Evolutionary conservation across 2,329 filamentous ascomycete genomes (phyloP).

Genomic region (Lecanosticta acicola): DNA sequence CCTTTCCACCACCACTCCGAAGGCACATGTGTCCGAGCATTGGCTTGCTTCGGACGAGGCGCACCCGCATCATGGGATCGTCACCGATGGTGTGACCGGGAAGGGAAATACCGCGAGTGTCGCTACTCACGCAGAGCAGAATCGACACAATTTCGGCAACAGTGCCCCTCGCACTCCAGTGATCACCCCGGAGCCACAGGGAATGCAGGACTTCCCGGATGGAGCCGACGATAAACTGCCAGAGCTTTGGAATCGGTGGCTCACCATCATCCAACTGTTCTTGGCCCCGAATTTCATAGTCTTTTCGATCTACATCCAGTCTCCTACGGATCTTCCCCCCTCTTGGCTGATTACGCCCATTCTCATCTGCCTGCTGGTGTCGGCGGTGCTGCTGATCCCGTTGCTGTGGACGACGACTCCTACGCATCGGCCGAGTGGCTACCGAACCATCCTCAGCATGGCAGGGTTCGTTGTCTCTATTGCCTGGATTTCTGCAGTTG

Average conservation of each 20-base stretch:
- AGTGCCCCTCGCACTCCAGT: conserved; percentile 1
- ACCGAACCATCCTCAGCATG: conserved; percentile 76
- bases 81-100: conserved; percentile 22
- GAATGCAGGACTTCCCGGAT: conserved; percentile 5
- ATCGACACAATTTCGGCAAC: conserved; percentile 23
- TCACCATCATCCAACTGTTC: conserved; percentile 78
- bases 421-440: conserved; percentile 57
- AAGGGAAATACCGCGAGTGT: conserved; percentile 33
- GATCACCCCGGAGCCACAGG: conserved; percentile 10
- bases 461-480: conserved; percentile 87
- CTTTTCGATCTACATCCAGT: conserved; percentile 52
- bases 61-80: conserved; percentile 9
- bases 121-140: conserved; percentile 25
- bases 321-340: conserved; percentile 43
- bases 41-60: conserved; percentile 13
- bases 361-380: conserved; percentile 46
- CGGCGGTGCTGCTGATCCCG: conserved; percentile 59
- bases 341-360: conserved; percentile 53
- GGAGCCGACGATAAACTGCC: conserved; percentile 10
- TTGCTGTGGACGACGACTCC: conserved; percentile 65
- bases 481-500: conserved; percentile 93
- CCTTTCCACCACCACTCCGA: conserved; percentile 7
- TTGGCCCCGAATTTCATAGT: conserved; percentile 80
- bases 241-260: conserved; percentile 78
- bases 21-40: conserved; percentile 13